A percentile compares a stretch with the other conserved stretches of the same genome.
Conservation (phyloP, 2,329 filamentous ascomycete species). For the Penicillium sp. region DNA sequence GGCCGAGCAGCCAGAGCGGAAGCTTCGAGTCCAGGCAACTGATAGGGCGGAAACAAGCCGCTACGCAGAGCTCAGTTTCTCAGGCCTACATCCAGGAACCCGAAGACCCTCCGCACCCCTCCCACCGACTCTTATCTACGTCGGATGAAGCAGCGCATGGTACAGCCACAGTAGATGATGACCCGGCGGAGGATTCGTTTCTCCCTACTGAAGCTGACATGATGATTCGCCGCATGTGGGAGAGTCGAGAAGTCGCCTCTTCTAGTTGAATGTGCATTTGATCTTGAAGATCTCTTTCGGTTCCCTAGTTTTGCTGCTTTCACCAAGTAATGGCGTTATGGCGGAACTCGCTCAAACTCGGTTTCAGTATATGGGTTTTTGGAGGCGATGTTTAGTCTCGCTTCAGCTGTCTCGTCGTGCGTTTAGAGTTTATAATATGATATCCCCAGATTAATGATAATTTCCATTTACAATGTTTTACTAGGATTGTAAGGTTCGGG, state of each 20-base stretch:
- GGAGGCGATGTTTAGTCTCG: not conserved
- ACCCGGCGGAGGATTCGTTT: constrained; percentile 29
- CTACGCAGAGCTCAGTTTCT: constrained; percentile 31
- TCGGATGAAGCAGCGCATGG: constrained; percentile 38
- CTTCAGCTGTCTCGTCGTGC: not conserved
- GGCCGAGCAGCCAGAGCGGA: constrained; percentile 27
- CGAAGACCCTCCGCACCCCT: constrained; percentile 40
- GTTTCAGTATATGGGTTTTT: constrained; percentile 3
- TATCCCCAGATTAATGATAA: constrained; percentile 1
- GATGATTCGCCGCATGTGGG: constrained; percentile 51
- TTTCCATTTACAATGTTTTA: not conserved
- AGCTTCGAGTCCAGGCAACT: constrained; percentile 32
- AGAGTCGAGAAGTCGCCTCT: constrained; percentile 47
- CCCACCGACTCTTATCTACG: constrained; percentile 40
- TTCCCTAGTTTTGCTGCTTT: not conserved
- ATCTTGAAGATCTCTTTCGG: not conserved
- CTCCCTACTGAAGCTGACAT: constrained; percentile 40
- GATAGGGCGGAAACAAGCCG: constrained; percentile 27
- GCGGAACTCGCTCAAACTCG: not conserved
- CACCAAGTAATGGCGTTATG: constrained; percentile 2
- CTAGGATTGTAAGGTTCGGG: constrained; percentile 10
- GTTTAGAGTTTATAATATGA: constrained; percentile 1
- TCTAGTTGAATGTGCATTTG: constrained; percentile 32
- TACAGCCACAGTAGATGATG: constrained; percentile 27
- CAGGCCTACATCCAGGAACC: constrained; percentile 39